Evolutionary conservation across 202 grass and related monocot genomes (phyloP).

Genomic region (Cymbopogon flexuosus): DNA sequence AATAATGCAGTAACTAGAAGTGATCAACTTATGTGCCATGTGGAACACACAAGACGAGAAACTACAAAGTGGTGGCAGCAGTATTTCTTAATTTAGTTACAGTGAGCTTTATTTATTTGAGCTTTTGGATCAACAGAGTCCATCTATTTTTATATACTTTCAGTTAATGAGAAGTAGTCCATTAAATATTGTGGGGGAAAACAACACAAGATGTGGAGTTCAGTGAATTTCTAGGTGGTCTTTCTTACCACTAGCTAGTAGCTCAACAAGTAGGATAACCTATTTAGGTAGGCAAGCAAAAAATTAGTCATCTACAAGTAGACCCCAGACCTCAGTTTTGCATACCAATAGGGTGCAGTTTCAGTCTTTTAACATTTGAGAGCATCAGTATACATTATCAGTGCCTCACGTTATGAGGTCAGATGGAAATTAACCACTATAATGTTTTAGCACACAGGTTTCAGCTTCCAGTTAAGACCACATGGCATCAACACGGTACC

Average conservation of each 20-base stretch:
- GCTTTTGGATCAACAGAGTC: no score
- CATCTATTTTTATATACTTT: no score
- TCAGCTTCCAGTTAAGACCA: not conserved
- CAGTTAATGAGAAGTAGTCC: no score
- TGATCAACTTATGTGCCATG: no score
- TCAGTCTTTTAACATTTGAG: not conserved
- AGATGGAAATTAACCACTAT: not conserved
- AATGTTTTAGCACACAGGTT: not conserved
- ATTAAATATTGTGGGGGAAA: no score
- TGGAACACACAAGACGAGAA: no score
- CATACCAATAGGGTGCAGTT: not conserved
- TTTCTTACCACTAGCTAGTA: conserved; percentile 6
- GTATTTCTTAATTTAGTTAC: no score
- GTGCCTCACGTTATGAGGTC: not conserved
- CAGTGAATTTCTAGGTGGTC: not conserved
- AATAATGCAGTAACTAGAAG: no score
- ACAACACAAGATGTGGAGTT: no score
- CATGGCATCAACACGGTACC: not conserved
- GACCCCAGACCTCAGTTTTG: not conserved
- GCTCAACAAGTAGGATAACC: not conserved
- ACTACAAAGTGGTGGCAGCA: no score
- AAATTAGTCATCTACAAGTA: not conserved
- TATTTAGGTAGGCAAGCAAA: not conserved
- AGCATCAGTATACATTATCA: not conserved
- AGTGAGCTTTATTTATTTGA: no score